Evolutionary conservation across 345 rosid species (phyloP).

Genomic region (Salix suchowensis): DNA sequence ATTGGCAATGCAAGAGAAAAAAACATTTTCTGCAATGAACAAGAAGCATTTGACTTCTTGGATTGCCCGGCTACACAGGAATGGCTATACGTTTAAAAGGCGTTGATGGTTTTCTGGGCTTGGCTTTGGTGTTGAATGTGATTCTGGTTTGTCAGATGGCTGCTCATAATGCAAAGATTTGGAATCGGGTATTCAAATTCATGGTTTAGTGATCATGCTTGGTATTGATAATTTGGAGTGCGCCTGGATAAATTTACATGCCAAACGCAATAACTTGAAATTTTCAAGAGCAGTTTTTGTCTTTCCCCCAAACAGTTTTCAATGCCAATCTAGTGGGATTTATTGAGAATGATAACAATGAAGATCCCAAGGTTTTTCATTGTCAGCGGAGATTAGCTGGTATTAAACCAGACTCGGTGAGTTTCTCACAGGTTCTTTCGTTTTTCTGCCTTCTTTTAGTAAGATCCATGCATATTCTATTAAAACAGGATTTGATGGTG

Average conservation of each 20-base stretch:
- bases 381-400: slow-evolving; percentile 16
- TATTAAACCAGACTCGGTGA: slow-evolving; percentile 19
- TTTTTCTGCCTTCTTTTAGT: slow-evolving; percentile 26
- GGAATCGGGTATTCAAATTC: slow-evolving; percentile 5
- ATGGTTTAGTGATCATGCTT: slow-evolving; percentile 7
- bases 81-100: background rate
- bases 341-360: slow-evolving; percentile 12
- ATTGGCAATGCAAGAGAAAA: background rate
- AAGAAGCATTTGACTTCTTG: slow-evolving; percentile 5
- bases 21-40: background rate
- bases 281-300: slow-evolving; percentile 20
- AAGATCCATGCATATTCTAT: slow-evolving; percentile 27
- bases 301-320: slow-evolving; percentile 15
- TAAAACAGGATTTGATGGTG: slow-evolving; percentile 26
- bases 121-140: background rate
- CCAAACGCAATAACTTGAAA: slow-evolving; percentile 2
- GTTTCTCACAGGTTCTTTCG: slow-evolving; percentile 30
- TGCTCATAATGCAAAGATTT: background rate
- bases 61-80: slow-evolving; percentile 6
- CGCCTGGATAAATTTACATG: slow-evolving; percentile 3
- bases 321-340: slow-evolving; percentile 30
- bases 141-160: slow-evolving; percentile 6
- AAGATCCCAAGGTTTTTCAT: slow-evolving; percentile 26
- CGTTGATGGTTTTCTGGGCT: slow-evolving; percentile 4
- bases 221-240: background rate